phyloP scores from a whole-genome alignment of 106 monocot species.

The Phalaenopsis equestris region DNA sequence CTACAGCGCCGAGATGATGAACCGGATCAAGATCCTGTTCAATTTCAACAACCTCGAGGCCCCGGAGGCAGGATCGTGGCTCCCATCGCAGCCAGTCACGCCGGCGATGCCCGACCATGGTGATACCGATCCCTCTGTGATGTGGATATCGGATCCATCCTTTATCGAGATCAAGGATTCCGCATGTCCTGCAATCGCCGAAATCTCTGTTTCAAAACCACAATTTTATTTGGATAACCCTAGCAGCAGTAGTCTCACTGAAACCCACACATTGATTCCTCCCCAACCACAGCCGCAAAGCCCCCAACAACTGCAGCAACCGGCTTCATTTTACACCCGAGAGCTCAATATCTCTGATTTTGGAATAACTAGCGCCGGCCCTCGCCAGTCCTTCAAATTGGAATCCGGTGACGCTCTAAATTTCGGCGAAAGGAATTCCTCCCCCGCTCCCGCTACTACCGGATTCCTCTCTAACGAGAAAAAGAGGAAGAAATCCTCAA shows the following conservation, averaged over 20 bases:
- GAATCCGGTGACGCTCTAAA: conserved; percentile 51
- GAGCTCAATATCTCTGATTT: conserved; percentile 60
- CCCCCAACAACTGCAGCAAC: conserved; percentile 5
- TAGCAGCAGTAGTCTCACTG: conserved; percentile 37
- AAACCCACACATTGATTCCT: conserved; percentile 37
- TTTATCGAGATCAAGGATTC: conserved; percentile 47
- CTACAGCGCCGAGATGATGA: conserved; percentile 32
- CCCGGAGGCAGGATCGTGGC: conserved; percentile 11
- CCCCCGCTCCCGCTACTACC: conserved; percentile 17
- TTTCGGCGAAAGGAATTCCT: conserved; percentile 37
- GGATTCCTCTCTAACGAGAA: conserved; percentile 8
- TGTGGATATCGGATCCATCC: conserved; percentile 73
- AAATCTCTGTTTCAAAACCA: conserved; percentile 41
- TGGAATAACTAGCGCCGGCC: conserved; percentile 12
- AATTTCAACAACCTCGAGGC: conserved; percentile 18
- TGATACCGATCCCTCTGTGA: conserved; percentile 40
- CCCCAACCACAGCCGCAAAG: conserved; percentile 11
- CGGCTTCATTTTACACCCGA: conserved; percentile 15
- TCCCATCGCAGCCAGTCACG: conserved; percentile 2
- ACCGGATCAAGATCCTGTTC: conserved; percentile 40
- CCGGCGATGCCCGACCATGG: conserved; percentile 19
- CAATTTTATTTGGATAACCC: conserved; percentile 29
- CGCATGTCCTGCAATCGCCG: conserved; percentile 13
- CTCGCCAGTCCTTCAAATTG: conserved; percentile 37
- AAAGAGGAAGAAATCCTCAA: conserved; percentile 45